Percentiles rank a stretch among this genome's conserved stretches.
Evolutionary conservation across 257 asterid species (phyloP).

Genomic region (Lavandula angustifolia): DNA sequence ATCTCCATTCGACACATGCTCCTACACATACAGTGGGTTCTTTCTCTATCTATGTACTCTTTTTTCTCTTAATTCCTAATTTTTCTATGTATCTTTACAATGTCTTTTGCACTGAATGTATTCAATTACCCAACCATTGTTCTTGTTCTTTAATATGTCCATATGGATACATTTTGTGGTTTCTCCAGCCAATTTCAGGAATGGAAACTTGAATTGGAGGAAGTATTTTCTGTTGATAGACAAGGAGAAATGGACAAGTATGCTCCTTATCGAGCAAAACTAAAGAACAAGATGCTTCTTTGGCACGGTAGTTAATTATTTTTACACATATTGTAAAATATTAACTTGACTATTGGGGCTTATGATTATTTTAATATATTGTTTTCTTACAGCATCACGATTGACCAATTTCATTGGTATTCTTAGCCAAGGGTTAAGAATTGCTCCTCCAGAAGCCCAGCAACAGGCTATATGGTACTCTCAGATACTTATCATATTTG

Average conservation of each 20-base stretch:
- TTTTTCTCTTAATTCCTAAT: not conserved
- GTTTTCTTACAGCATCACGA: slow-evolving; percentile 68
- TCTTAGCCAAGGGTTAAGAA: slow-evolving; percentile 93
- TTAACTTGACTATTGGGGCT: not conserved
- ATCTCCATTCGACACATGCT: slow-evolving; percentile 86
- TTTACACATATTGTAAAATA: slow-evolving; percentile 20
- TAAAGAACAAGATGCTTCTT: slow-evolving; percentile 89
- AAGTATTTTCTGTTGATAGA: slow-evolving; percentile 85
- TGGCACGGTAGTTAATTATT: slow-evolving; percentile 80
- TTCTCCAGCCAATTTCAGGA: slow-evolving; percentile 47
- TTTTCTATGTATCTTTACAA: not conserved
- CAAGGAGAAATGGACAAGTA: slow-evolving; percentile 82
- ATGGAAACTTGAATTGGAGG: slow-evolving; percentile 93
- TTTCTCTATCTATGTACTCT: slow-evolving; percentile 9
- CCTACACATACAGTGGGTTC: slow-evolving; percentile 88
- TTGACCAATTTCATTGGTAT: slow-evolving; percentile 95
- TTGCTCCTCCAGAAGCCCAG: slow-evolving; percentile 99
- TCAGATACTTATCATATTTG: slow-evolving; percentile 25
- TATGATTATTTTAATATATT: slow-evolving; percentile 17
- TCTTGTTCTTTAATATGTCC: not conserved
- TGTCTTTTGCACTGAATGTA: not conserved
- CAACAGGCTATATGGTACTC: slow-evolving; percentile 94
- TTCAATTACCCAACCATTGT: not conserved
- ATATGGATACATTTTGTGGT: not conserved
- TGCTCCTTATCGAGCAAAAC: slow-evolving; percentile 69